phyloP scores from a whole-genome alignment of 352 stramenopile genomes.

The Globisporangium cystogenes region DNA sequence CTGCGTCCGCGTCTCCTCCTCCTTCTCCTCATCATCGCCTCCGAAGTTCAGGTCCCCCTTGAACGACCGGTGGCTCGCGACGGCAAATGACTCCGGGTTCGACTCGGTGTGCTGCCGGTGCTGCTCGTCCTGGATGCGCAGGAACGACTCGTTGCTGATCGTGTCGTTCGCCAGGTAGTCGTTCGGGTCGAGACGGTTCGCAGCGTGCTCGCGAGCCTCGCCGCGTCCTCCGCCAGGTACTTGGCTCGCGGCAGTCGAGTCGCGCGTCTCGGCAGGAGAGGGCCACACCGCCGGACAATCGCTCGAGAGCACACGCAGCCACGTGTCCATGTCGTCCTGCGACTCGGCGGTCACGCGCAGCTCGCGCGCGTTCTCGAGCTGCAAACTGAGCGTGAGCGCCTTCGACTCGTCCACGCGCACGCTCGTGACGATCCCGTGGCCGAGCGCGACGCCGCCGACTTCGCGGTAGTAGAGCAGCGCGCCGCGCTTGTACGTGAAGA shows the following conservation, averaged over 20 bases:
- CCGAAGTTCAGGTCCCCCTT: slow-evolving; percentile 45
- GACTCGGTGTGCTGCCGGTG: slow-evolving; percentile 12
- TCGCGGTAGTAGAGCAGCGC: slow-evolving; percentile 73
- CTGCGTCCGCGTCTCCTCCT: background rate
- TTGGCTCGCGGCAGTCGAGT: background rate
- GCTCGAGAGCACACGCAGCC: slow-evolving; percentile 33
- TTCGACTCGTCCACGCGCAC: slow-evolving; percentile 42
- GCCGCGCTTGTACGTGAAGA: slow-evolving; percentile 67
- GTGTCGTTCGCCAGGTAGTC: slow-evolving; percentile 68
- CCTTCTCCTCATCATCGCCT: slow-evolving; percentile 1
- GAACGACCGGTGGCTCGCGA: slow-evolving; percentile 28
- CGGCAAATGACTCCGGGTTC: slow-evolving; percentile 12
- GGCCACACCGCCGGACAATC: background rate
- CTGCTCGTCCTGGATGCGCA: slow-evolving; percentile 35
- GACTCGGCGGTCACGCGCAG: slow-evolving; percentile 28
- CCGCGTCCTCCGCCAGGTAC: slow-evolving; percentile 12
- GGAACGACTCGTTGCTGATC: slow-evolving; percentile 71
- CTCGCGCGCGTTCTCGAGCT: slow-evolving; percentile 23
- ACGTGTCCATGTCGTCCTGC: slow-evolving; percentile 35
- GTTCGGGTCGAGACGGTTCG: slow-evolving; percentile 36
- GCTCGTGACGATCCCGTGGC: slow-evolving; percentile 47
- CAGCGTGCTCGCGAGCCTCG: slow-evolving; percentile 5
- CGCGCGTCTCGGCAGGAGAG: background rate
- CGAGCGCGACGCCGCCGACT: slow-evolving; percentile 44
- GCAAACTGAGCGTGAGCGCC: slow-evolving; percentile 41